Percentiles rank a stretch among this genome's conserved stretches.
Evolutionary conservation across 768 basidiomycete species (phyloP).

Genomic region (Cystofilobasidium bisporidii): DNA sequence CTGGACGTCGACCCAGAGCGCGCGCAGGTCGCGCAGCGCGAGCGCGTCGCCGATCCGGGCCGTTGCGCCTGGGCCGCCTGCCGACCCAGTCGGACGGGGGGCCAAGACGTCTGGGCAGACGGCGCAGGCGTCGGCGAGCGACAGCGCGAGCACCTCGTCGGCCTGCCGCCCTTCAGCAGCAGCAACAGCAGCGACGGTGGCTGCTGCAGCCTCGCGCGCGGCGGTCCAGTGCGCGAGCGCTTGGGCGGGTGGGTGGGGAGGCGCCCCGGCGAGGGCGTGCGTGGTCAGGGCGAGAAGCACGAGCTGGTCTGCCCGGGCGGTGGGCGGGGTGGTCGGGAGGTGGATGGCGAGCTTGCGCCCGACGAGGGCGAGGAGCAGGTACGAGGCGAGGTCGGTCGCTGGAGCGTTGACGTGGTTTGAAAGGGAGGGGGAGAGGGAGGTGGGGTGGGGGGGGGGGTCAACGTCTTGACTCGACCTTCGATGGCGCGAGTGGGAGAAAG

Average conservation of each 20-base stretch:
- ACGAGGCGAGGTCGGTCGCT: slow-evolving; percentile 7
- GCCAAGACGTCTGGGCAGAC: neutral
- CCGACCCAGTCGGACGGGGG: neutral
- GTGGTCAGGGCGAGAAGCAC: slow-evolving; percentile 7
- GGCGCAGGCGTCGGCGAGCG: neutral
- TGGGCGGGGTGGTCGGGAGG: neutral
- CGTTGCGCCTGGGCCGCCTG: neutral
- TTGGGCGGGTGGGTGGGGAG: neutral
- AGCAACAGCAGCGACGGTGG: neutral
- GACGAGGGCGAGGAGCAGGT: slow-evolving; percentile 8
- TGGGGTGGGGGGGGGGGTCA: neutral
- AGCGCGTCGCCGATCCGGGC: neutral
- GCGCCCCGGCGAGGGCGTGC: slow-evolving; percentile 16
- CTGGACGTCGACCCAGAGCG: neutral
- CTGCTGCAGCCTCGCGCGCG: neutral
- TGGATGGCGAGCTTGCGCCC: neutral
- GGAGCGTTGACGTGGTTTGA: neutral
- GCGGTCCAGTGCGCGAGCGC: slow-evolving; percentile 5
- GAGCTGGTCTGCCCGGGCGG: neutral
- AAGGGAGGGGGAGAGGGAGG: neutral
- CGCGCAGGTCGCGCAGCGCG: neutral
- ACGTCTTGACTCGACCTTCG: too few species aligned
- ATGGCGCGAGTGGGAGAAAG: too few species aligned
- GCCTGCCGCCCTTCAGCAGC: neutral
- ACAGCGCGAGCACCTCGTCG: neutral